Percentiles rank a stretch among this genome's conserved stretches.
Evolutionary conservation across 805 yeast genomes (phyloP).

Genomic region (Blastobotrys mokoenaii): DNA sequence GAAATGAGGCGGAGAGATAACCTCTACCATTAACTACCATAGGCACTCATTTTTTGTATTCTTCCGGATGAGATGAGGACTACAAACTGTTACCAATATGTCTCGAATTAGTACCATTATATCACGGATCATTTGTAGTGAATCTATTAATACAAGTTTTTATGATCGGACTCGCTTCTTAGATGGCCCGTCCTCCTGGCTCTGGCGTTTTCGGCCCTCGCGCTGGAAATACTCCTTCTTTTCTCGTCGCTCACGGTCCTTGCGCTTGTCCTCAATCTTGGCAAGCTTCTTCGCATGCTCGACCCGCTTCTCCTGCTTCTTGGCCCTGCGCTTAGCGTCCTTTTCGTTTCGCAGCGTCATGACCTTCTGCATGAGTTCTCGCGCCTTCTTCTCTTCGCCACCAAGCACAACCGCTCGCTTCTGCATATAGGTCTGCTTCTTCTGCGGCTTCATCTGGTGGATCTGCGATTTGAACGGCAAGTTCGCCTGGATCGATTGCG

Average conservation of each 20-base stretch:
- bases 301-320: conserved; percentile 67
- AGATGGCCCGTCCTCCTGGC: not conserved
- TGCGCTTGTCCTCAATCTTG: conserved; percentile 60
- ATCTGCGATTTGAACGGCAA: conserved; percentile 92
- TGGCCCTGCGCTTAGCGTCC: conserved; percentile 64
- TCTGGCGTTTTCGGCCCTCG: conserved; percentile 23
- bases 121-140: not conserved
- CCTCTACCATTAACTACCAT: too few species aligned
- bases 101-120: not conserved
- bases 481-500: conserved; percentile 62
- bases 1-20: too few species aligned
- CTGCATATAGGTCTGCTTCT: conserved; percentile 64
- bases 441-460: conserved; percentile 77
- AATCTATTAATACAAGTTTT: not conserved
- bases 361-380: conserved; percentile 80
- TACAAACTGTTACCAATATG: too few species aligned
- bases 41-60: too few species aligned
- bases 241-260: conserved; percentile 70
- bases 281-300: conserved; percentile 69
- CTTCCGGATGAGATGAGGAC: too few species aligned
- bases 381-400: conserved; percentile 89
- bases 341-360: conserved; percentile 79
- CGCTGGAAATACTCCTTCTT: conserved; percentile 79
- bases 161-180: not conserved
- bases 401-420: conserved; percentile 91